Percentiles rank a stretch among this genome's conserved stretches.
Conservation (phyloP, 1,284 basidiomycete genomes). For the Ceratobasidium theobromae region DNA sequence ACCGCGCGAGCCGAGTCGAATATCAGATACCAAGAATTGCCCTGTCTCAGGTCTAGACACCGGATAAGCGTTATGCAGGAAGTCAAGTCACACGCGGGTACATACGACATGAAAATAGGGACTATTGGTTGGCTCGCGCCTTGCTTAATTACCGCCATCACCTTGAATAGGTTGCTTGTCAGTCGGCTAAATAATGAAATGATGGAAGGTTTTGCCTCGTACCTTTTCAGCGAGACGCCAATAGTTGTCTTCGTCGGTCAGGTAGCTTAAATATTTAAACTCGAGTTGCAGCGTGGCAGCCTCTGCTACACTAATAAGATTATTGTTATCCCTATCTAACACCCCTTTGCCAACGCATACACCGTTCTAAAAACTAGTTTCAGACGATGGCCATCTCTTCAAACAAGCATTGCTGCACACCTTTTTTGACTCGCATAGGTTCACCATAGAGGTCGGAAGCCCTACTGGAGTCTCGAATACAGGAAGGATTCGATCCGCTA, state of each 20-base stretch:
- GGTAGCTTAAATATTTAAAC: slow-evolving; percentile 79
- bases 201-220: slow-evolving; percentile 36
- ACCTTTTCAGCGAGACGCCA: slow-evolving; percentile 82
- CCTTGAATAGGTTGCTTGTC: slow-evolving; percentile 47
- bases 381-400: background rate
- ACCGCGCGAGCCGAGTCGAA: slow-evolving; percentile 87
- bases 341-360: slow-evolving; percentile 54
- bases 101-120: slow-evolving; percentile 82
- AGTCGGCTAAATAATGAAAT: background rate
- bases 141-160: slow-evolving; percentile 67
- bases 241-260: slow-evolving; percentile 75
- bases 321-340: slow-evolving; percentile 63
- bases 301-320: slow-evolving; percentile 79
- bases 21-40: slow-evolving; percentile 69
- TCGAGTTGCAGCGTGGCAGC: slow-evolving; percentile 82
- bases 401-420: background rate
- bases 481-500: slow-evolving; percentile 80
- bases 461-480: slow-evolving; percentile 81
- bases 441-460: slow-evolving; percentile 77
- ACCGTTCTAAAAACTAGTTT: slow-evolving; percentile 6
- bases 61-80: background rate
- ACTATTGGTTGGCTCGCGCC: slow-evolving; percentile 51
- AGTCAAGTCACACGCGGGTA: background rate
- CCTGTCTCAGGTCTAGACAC: slow-evolving; percentile 61
- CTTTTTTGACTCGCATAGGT: slow-evolving; percentile 55